Percentiles rank a stretch among this genome's conserved stretches.
Conservation (phyloP, 345 rosid species). For the Eucalyptus urophylla region DNA sequence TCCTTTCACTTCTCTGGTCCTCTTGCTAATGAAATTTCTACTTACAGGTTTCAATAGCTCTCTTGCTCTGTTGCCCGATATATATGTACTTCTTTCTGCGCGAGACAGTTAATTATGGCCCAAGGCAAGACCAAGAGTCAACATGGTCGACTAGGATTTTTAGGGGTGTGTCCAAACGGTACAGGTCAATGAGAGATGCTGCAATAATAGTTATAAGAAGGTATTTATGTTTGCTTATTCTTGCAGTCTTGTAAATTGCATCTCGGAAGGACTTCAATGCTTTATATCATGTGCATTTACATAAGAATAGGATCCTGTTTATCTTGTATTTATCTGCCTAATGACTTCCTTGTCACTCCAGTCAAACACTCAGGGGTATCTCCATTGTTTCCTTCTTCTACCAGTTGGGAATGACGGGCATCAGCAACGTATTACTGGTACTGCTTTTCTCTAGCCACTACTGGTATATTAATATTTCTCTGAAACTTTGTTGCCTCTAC, state of each 20-base stretch:
- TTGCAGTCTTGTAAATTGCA: background rate
- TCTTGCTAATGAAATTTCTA: background rate
- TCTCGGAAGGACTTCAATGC: background rate
- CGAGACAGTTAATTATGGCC: conserved; percentile 20
- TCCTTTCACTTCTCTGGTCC: background rate
- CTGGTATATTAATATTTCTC: background rate
- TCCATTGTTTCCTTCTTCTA: conserved; percentile 35
- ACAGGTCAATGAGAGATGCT: conserved; percentile 34
- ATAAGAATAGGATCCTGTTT: background rate
- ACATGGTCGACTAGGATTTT: conserved; percentile 3
- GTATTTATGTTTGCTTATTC: background rate
- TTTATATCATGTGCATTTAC: background rate
- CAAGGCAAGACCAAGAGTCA: conserved; percentile 14
- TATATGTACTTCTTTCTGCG: conserved; percentile 27
- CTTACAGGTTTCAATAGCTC: conserved; percentile 29
- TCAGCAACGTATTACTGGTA: conserved; percentile 30
- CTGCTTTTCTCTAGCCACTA: background rate
- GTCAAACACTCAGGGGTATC: conserved; percentile 31
- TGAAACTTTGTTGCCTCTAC: background rate
- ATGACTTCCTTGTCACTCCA: conserved; percentile 2
- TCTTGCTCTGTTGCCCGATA: conserved; percentile 21
- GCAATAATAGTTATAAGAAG: conserved; percentile 19
- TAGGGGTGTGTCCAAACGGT: conserved; percentile 10
- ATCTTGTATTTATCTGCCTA: background rate
- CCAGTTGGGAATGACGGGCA: conserved; percentile 46